A percentile compares a stretch with the other conserved stretches of the same genome.
Conservation (phyloP, 2,329 filamentous ascomycete species). For the Colletotrichum orbiculare region DNA sequence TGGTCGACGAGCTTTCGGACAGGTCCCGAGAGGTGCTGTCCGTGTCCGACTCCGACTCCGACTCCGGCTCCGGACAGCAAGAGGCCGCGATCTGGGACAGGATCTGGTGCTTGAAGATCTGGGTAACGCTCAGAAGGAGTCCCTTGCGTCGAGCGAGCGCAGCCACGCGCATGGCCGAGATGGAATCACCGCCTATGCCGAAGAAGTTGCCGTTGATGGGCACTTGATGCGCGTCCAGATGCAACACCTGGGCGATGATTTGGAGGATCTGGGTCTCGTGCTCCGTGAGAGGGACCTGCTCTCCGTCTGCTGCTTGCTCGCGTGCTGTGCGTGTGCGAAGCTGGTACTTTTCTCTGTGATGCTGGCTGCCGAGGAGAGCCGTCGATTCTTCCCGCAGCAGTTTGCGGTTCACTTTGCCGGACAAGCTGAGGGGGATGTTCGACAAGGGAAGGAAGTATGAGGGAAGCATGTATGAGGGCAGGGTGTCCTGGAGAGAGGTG, state of each 20-base stretch:
- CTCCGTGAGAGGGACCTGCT: conserved; percentile 8
- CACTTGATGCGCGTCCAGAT: conserved; percentile 42
- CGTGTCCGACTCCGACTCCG: too few relatives aligned
- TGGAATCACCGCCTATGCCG: conserved; percentile 59
- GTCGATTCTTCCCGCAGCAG: conserved; percentile 25
- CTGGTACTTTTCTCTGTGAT: background rate
- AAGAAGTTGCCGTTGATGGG: conserved; percentile 60
- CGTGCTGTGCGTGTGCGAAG: background rate
- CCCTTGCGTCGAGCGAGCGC: background rate
- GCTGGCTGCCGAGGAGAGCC: background rate
- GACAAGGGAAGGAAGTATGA: conserved; percentile 28
- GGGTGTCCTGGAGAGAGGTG: background rate
- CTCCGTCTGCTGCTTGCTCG: background rate
- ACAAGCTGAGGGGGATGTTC: conserved; percentile 30
- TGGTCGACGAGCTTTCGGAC: too few relatives aligned
- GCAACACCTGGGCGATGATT: conserved; percentile 50
- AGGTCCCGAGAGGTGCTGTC: too few relatives aligned
- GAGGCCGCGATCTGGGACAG: too few relatives aligned
- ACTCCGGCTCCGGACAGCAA: too few relatives aligned
- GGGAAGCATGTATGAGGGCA: conserved; percentile 40
- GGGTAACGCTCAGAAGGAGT: background rate
- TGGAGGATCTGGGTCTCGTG: conserved; percentile 37
- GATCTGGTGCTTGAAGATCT: background rate
- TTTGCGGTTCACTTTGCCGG: conserved; percentile 32
- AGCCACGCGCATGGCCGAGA: conserved; percentile 59